Evolutionary conservation across 202 grass and related monocot species (phyloP).

Genomic region (Musa balbisiana): DNA sequence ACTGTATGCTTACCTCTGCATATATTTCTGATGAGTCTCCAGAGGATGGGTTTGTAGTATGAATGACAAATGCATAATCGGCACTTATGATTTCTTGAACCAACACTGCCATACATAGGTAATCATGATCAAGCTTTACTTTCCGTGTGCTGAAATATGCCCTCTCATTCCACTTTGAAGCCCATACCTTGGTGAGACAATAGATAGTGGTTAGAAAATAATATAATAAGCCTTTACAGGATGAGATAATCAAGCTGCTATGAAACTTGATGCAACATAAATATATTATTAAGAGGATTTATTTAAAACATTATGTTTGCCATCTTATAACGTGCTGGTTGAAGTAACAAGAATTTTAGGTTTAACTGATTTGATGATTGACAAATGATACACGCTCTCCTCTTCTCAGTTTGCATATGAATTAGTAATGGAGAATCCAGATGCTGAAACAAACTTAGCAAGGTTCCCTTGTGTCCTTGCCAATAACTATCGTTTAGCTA

Average conservation of each 20-base stretch:
- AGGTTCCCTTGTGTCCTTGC: too few species aligned
- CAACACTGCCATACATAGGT: slow-evolving; percentile 88
- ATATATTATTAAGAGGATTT: not conserved
- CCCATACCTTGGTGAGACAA: slow-evolving; percentile 61
- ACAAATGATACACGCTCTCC: not conserved
- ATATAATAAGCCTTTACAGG: not conserved
- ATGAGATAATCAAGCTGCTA: not conserved
- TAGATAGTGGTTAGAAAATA: not conserved
- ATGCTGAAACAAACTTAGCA: not conserved
- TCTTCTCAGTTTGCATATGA: not conserved
- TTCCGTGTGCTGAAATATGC: slow-evolving; percentile 93
- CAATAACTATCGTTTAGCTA: too few species aligned
- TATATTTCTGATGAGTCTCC: slow-evolving; percentile 95
- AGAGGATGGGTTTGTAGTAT: slow-evolving; percentile 86
- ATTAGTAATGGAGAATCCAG: not conserved
- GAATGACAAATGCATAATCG: slow-evolving; percentile 99
- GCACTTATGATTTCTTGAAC: slow-evolving; percentile 94
- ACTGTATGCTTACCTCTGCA: slow-evolving; percentile 44
- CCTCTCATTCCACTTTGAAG: slow-evolving; percentile 99
- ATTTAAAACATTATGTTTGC: not conserved
- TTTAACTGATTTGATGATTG: not conserved
- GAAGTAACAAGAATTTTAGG: not conserved
- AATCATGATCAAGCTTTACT: slow-evolving; percentile 92
- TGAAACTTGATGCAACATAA: not conserved
- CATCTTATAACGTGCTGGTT: too few species aligned